Percentiles rank a stretch among this genome's conserved stretches.
Conservation (phyloP, 1,139 yeast species). For the Nadsonia commutata region DNA sequence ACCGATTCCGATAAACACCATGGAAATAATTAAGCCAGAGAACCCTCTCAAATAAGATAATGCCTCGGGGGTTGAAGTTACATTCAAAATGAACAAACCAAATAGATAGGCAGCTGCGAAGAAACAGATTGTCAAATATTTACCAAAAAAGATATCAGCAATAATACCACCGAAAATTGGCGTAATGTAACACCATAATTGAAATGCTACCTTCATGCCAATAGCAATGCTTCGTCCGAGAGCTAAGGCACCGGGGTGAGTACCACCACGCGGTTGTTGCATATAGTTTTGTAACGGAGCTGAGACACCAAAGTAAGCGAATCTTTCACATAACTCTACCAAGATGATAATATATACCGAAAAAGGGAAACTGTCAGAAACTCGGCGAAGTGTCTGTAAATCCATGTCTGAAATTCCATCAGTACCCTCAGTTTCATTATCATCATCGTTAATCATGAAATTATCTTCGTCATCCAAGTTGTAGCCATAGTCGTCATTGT, state of each 20-base stretch:
- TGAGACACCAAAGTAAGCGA: slow-evolving; percentile 64
- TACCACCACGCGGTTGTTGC: slow-evolving; percentile 29
- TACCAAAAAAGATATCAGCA: slow-evolving; percentile 64
- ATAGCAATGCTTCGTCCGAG: slow-evolving; percentile 55
- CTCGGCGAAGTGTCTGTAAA: slow-evolving; percentile 4
- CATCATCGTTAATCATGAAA: neutral
- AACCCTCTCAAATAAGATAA: slow-evolving; percentile 32
- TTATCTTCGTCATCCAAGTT: neutral
- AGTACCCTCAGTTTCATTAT: neutral
- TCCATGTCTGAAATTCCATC: neutral
- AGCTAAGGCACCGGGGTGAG: slow-evolving; percentile 47
- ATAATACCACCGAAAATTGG: slow-evolving; percentile 68
- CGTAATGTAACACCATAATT: slow-evolving; percentile 71
- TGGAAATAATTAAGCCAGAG: slow-evolving; percentile 41
- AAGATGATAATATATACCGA: slow-evolving; percentile 59
- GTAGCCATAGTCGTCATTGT: neutral
- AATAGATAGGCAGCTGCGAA: slow-evolving; percentile 45
- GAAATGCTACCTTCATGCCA: slow-evolving; percentile 61
- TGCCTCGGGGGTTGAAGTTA: slow-evolving; percentile 56
- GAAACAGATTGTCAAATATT: slow-evolving; percentile 50
- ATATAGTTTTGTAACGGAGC: slow-evolving; percentile 70
- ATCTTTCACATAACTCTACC: slow-evolving; percentile 72
- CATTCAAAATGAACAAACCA: slow-evolving; percentile 49
- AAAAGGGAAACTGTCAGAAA: slow-evolving; percentile 29
- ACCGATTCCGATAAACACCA: slow-evolving; percentile 58